phyloP scores from a whole-genome alignment of 2,329 filamentous ascomycete species.

The Talaromyces amestolkiae region DNA sequence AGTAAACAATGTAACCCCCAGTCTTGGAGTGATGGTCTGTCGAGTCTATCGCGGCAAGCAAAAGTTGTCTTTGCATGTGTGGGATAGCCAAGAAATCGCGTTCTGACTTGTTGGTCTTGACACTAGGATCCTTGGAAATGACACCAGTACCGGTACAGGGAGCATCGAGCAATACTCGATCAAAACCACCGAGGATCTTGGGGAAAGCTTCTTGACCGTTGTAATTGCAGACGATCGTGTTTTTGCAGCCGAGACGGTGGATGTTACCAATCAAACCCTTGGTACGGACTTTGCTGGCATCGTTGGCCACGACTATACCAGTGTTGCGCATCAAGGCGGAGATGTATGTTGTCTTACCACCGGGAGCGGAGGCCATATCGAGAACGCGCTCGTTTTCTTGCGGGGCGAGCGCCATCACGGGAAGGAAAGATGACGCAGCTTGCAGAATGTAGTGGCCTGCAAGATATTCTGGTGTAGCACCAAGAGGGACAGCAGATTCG shows the following conservation, averaged over 20 bases:
- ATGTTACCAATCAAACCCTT: conserved; percentile 99
- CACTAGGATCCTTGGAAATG: conserved; percentile 91
- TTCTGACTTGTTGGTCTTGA: conserved; percentile 98
- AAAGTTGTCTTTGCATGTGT: conserved; percentile 89
- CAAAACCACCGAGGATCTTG: conserved; percentile 90
- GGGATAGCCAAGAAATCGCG: conserved; percentile 91
- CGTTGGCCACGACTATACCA: conserved; percentile 91
- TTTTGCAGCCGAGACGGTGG: conserved; percentile 87
- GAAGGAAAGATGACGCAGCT: conserved; percentile 92
- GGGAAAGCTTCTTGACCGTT: conserved; percentile 86
- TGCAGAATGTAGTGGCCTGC: conserved; percentile 98
- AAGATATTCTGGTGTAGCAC: conserved; percentile 95
- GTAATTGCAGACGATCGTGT: conserved; percentile 93
- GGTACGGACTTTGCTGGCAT: conserved; percentile 86
- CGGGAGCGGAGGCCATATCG: conserved; percentile 92
- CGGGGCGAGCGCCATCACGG: conserved; percentile 93
- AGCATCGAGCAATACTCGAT: conserved; percentile 88
- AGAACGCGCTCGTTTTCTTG: conserved; percentile 90
- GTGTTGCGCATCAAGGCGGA: conserved; percentile 98
- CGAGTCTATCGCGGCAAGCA: conserved; percentile 90
- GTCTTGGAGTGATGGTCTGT: conserved; percentile 89
- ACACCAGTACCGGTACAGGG: conserved; percentile 96
- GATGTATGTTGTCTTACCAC: conserved; percentile 94
- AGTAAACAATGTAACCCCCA: conserved; percentile 93
- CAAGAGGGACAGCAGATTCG: conserved; percentile 80